Evolutionary conservation across 176 grass and related monocot species (phyloP), one percentile per base, ranked within the genome.

Genomic region (Hordeum marinum): DNA sequence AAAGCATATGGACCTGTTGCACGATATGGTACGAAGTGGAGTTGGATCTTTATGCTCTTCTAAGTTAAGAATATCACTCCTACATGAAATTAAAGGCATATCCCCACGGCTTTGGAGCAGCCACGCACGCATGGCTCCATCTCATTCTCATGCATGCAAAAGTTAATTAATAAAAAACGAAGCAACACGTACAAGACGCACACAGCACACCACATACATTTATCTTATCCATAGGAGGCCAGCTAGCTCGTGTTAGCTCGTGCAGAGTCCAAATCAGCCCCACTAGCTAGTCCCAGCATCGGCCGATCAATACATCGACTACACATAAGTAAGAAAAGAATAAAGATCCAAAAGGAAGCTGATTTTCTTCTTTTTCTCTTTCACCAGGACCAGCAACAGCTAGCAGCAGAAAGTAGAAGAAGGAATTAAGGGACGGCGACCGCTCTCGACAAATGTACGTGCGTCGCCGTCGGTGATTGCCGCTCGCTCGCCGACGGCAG

Each of bases 121-220:
- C 13, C 68, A 72, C 68, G 39, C 20, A 69, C 17, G 29, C 50
- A 55, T 8, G 68, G 77, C 48, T 25, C 54, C 17, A 54, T 54
- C 17, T 2, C 40, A 41, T 48, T 54, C 17, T 8, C 54, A 55
- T 61, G 11, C 61, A 68, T 35, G 61, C 61, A 20, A 15, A 4
- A 72, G 55, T 90, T 55, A 78, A 90, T 84, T 55, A 78, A 90
- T 80, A 87, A 64, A 48, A 74, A 62, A 68, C 27, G 75, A 90
- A 90, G 89, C 84, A 90, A 90, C 43, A 52, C 76, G 13, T 52
- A 68, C 78, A 55, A 32, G 58, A 75, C 24, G 52, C 63, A 20
- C 50, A 50, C 71, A 68, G 25, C 72, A 52, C 69, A 27, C 12
- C 27, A 3, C 25, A 35, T 68, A 54, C 45, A 34, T 4, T 3